These are phyloP conservation scores for Biscutella laevigata DNA, from an alignment of 441 rosid genomes.

Conservation along the genomic window DNA sequence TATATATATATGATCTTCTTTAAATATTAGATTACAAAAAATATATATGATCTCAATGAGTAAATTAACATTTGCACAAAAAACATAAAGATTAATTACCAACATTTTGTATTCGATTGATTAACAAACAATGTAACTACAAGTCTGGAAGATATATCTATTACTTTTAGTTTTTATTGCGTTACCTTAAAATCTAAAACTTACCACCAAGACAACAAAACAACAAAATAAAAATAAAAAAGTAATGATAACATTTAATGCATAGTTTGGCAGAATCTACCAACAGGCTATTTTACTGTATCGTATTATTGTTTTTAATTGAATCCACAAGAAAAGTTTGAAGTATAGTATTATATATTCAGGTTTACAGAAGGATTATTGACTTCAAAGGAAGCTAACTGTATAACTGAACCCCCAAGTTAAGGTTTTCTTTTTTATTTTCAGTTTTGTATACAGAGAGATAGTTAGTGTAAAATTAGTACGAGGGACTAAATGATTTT, in stretches of 20 bases:
- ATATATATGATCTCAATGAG: too few species aligned
- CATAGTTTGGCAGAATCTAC: slow-evolving; percentile 22
- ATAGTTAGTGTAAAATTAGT: too few species aligned
- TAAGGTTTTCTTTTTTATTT: not conserved
- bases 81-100: too few species aligned
- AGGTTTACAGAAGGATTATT: slow-evolving; percentile 4
- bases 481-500: too few species aligned
- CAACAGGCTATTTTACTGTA: not conserved
- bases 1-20: too few species aligned
- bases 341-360: not conserved
- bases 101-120: not conserved
- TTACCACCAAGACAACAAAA: too few species aligned
- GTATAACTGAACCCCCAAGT: not conserved
- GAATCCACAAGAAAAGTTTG: not conserved
- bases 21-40: too few species aligned
- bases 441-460: too few species aligned
- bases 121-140: not conserved
- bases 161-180: not conserved
- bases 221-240: not conserved
- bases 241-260: not conserved
- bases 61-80: too few species aligned
- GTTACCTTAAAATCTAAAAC: too few species aligned
- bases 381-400: slow-evolving; percentile 14
- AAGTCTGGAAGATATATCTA: too few species aligned
- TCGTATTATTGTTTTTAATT: not conserved